Percentiles rank a stretch among this genome's conserved stretches.
Evolutionary conservation across 768 basidiomycete species (phyloP).

Genomic region (Hemileccinum impolitum): DNA sequence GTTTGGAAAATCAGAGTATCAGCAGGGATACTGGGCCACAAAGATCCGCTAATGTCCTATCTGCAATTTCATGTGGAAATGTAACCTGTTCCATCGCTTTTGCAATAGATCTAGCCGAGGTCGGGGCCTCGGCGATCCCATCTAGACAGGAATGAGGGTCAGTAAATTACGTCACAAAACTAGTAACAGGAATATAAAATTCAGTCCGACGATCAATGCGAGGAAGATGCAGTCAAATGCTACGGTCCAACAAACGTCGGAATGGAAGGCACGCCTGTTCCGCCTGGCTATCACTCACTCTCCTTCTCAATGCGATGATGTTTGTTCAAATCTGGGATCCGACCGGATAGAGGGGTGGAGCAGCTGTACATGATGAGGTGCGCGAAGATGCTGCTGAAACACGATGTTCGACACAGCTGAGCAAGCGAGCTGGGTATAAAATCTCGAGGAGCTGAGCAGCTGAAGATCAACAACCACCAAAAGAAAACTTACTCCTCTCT

Average conservation of each 20-base stretch:
- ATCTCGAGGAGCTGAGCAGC: conserved; percentile 7
- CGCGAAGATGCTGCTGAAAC: conserved; percentile 11
- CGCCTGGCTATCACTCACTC: conserved; percentile 25
- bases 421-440: conserved; percentile 30
- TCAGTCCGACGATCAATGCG: conserved; percentile 17
- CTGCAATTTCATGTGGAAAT: neutral
- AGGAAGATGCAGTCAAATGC: conserved; percentile 19
- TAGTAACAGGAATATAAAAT: conserved; percentile 8
- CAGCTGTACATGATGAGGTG: conserved; percentile 9
- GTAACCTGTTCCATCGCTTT: neutral
- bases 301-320: conserved; percentile 16
- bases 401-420: conserved; percentile 9
- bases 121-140: conserved; percentile 18
- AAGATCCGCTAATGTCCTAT: neutral
- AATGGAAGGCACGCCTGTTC: conserved; percentile 31
- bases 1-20: conserved; percentile 2
- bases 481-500: conserved; percentile 10
- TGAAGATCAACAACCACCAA: conserved; percentile 13
- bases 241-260: conserved; percentile 22
- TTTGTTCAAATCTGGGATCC: conserved; percentile 22
- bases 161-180: conserved; percentile 22
- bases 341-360: conserved; percentile 20
- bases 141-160: conserved; percentile 11
- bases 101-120: conserved; percentile 12
- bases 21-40: neutral